phyloP scores from a whole-genome alignment of 441 rosid species.

The Euphorbia celastroides region DNA sequence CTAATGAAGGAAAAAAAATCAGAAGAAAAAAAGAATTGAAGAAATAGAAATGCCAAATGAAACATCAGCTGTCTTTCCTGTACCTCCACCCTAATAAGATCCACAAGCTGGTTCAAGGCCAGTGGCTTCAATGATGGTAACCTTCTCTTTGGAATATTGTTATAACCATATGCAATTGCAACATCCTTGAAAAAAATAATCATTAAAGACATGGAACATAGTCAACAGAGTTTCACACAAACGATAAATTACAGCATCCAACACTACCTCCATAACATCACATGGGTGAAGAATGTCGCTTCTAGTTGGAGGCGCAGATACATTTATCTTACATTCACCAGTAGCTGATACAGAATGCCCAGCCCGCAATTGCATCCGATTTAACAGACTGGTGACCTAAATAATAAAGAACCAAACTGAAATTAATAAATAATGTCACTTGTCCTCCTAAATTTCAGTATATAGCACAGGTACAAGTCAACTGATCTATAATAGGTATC shows the following conservation, averaged over 20 bases:
- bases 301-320: slow-evolving; percentile 79
- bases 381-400: slow-evolving; percentile 73
- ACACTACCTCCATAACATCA: slow-evolving; percentile 92
- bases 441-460: neutral
- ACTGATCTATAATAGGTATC: neutral
- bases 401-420: slow-evolving; percentile 4
- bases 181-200: slow-evolving; percentile 53
- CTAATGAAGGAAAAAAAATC: slow-evolving; percentile 32
- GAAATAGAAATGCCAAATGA: neutral
- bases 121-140: slow-evolving; percentile 67
- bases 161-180: slow-evolving; percentile 92
- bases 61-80: slow-evolving; percentile 2
- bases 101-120: slow-evolving; percentile 71
- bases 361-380: slow-evolving; percentile 79
- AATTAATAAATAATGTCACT: neutral
- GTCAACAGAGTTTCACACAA: slow-evolving; percentile 2
- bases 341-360: slow-evolving; percentile 34
- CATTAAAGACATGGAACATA: slow-evolving; percentile 7
- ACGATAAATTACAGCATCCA: slow-evolving; percentile 8
- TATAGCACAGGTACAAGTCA: neutral
- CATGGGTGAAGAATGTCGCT: slow-evolving; percentile 96
- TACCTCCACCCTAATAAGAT: slow-evolving; percentile 84
- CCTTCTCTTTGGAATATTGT: slow-evolving; percentile 67
- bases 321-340: slow-evolving; percentile 39
- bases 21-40: slow-evolving; percentile 3